Percentiles rank a stretch among this genome's conserved stretches.
Conservation (phyloP, 2,329 filamentous ascomycete species). For the Arachnomyces sp. region DNA sequence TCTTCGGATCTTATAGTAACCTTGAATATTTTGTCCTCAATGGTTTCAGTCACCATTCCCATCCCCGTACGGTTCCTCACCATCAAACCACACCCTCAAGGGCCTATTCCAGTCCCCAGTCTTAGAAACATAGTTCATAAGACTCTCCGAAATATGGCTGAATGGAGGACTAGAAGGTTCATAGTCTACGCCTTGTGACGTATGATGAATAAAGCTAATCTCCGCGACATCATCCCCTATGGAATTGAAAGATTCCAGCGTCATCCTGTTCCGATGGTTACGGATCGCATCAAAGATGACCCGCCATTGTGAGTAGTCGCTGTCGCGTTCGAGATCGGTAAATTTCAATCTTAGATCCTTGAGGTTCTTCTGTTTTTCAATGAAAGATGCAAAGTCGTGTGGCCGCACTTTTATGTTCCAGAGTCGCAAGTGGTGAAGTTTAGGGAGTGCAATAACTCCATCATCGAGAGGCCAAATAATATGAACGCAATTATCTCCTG, state of each 20-base stretch:
- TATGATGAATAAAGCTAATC: background rate
- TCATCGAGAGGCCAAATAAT: background rate
- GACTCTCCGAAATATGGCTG: no score
- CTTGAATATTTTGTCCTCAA: no score
- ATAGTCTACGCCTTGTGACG: no score
- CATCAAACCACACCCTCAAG: background rate
- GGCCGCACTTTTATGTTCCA: background rate
- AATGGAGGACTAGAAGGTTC: no score
- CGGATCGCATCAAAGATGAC: background rate
- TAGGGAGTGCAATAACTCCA: background rate
- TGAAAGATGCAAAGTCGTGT: background rate
- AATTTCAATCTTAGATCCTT: background rate
- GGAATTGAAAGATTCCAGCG: background rate
- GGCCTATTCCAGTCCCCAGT: background rate
- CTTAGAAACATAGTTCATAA: background rate
- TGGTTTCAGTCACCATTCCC: background rate
- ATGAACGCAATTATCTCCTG: no score
- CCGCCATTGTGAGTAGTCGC: background rate
- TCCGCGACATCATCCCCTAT: background rate
- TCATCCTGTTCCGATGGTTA: background rate
- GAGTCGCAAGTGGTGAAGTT: background rate
- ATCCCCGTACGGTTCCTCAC: no score
- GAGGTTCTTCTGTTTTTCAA: background rate
- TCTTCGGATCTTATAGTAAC: no score
- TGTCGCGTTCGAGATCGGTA: background rate